Conservation (phyloP, 768 basidiomycete genomes). For the Aureoboletus auriporus region DNA sequence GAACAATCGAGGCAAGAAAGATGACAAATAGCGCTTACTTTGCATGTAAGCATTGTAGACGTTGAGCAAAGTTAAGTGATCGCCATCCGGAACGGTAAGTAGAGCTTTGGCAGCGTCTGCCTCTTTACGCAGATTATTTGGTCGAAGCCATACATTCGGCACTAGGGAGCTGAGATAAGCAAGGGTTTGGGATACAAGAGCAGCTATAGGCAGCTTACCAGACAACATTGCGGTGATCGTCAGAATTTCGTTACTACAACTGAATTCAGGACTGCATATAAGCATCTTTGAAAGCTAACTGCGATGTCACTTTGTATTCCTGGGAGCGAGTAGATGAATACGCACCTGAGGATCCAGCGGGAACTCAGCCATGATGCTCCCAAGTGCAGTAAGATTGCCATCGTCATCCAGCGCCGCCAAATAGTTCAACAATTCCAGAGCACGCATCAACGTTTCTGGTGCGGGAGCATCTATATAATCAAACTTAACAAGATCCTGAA, state of each 20-base stretch:
- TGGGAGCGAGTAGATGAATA: not conserved
- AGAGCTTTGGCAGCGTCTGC: slow-evolving; percentile 90
- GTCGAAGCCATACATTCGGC: slow-evolving; percentile 93
- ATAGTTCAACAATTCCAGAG: slow-evolving; percentile 89
- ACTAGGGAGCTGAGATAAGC: slow-evolving; percentile 30
- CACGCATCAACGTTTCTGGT: slow-evolving; percentile 95
- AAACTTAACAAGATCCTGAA: slow-evolving; percentile 74
- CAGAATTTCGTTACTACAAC: slow-evolving; percentile 92
- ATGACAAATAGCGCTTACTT: slow-evolving; percentile 45
- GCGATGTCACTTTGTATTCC: not conserved
- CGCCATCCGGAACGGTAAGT: slow-evolving; percentile 91
- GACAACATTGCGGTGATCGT: slow-evolving; percentile 97
- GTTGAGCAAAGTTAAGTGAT: slow-evolving; percentile 91
- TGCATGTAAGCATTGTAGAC: slow-evolving; percentile 90
- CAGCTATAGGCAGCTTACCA: slow-evolving; percentile 41
- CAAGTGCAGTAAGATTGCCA: slow-evolving; percentile 83
- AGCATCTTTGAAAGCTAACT: slow-evolving; percentile 81
- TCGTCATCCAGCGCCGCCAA: slow-evolving; percentile 92
- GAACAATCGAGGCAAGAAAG: not conserved
- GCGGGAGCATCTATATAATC: slow-evolving; percentile 93
- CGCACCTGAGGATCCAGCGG: slow-evolving; percentile 94
- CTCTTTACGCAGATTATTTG: slow-evolving; percentile 81
- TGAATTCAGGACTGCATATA: slow-evolving; percentile 91
- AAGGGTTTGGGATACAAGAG: not conserved
- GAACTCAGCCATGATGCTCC: slow-evolving; percentile 94